Evolutionary conservation across 2,329 filamentous ascomycete species (phyloP).

Genomic region (Parascedosporium putredinis): DNA sequence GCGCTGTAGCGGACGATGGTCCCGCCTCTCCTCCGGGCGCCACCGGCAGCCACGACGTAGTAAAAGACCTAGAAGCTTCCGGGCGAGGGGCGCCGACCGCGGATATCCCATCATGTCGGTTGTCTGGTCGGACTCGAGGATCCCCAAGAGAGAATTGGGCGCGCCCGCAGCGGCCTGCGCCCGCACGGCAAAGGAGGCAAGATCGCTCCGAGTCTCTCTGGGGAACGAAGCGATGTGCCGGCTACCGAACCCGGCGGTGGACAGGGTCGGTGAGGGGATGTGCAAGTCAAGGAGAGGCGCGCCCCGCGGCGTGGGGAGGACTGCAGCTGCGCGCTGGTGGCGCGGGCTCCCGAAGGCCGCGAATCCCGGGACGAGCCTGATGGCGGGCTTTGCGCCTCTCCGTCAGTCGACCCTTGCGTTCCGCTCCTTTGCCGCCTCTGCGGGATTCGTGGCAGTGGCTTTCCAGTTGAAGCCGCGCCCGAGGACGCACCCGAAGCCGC

Average conservation of each 20-base stretch:
- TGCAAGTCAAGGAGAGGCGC: constrained; percentile 3
- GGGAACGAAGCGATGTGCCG: background rate
- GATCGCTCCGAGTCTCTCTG: background rate
- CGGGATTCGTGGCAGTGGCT: background rate
- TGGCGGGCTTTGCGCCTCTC: background rate
- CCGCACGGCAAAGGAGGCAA: background rate
- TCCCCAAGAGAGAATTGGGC: background rate
- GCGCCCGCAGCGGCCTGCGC: background rate
- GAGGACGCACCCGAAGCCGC: background rate
- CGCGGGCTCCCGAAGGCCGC: background rate
- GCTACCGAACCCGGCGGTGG: background rate
- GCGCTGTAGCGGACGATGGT: background rate
- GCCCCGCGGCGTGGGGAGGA: background rate
- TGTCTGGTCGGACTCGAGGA: background rate
- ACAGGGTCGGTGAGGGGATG: constrained; percentile 6
- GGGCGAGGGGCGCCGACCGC: background rate
- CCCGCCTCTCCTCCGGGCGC: background rate
- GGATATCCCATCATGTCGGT: background rate
- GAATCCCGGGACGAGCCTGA: background rate
- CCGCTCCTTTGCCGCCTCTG: background rate
- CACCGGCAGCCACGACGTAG: background rate
- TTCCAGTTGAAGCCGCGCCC: background rate
- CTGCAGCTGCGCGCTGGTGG: background rate
- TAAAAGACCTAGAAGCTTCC: background rate
- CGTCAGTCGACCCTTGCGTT: background rate